These are phyloP conservation scores for Termitomyces sp. DNA, from an alignment of 768 basidiomycete species.

Conservation along the genomic window DNA sequence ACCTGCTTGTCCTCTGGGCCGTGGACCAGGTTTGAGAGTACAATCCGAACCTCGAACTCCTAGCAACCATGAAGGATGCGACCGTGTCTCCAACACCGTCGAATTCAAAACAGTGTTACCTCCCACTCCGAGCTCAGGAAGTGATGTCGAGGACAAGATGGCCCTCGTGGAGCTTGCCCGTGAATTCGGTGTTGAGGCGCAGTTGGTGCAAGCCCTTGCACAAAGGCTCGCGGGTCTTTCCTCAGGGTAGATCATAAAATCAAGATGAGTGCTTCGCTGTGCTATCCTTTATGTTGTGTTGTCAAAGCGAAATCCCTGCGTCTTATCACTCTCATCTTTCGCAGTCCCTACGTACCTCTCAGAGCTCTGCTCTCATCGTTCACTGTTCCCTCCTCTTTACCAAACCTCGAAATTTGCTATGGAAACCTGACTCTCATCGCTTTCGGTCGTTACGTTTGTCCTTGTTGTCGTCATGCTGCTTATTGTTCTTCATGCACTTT, in stretches of 20 bases:
- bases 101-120: slow-evolving; percentile 4
- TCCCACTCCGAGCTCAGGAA: slow-evolving; percentile 7
- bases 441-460: slow-evolving; percentile 4
- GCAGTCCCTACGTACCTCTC: not conserved
- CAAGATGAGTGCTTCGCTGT: slow-evolving; percentile 1
- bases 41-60: slow-evolving; percentile 21
- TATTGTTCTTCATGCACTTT: slow-evolving; percentile 4
- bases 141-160: slow-evolving; percentile 11
- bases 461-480: slow-evolving; percentile 4
- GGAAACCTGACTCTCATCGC: slow-evolving; percentile 10
- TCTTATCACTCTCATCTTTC: slow-evolving; percentile 1
- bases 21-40: slow-evolving; percentile 12
- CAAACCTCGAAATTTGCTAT: slow-evolving; percentile 7
- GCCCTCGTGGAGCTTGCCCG: slow-evolving; percentile 53
- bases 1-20: slow-evolving; percentile 1
- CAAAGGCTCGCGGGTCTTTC: slow-evolving; percentile 40
- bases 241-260: not conserved
- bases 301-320: slow-evolving; percentile 4
- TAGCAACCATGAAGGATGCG: slow-evolving; percentile 12
- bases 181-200: slow-evolving; percentile 71
- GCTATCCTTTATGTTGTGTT: slow-evolving; percentile 6
- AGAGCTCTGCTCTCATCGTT: not conserved
- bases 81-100: slow-evolving; percentile 7
- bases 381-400: not conserved
- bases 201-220: slow-evolving; percentile 61